A percentile compares a stretch with the other conserved stretches of the same genome.
Evolutionary conservation across 2,329 filamentous ascomycete genomes (phyloP).

Genomic region (Hymenoscyphus scutula): DNA sequence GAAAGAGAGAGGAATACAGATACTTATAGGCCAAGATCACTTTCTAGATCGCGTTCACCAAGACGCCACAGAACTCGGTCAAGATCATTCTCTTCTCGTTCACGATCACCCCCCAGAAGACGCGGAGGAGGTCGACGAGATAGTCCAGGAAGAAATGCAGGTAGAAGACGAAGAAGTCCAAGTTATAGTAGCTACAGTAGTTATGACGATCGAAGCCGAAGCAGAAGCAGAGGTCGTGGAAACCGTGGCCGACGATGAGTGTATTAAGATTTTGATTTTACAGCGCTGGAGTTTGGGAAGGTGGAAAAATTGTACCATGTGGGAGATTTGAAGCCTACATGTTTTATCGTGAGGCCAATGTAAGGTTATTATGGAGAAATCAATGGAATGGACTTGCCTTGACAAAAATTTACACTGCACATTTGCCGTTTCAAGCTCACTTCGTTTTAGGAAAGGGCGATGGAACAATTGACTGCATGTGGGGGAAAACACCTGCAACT

Average conservation of each 20-base stretch:
- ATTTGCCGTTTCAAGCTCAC: background rate
- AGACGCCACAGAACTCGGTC: constrained; percentile 39
- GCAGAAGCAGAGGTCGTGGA: constrained; percentile 35
- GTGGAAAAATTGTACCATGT: constrained; percentile 10
- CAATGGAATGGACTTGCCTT: background rate
- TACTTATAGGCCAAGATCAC: constrained; percentile 38
- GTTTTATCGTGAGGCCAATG: background rate
- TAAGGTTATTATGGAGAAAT: background rate
- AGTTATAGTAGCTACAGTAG: constrained; percentile 63
- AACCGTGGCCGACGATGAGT: constrained; percentile 31
- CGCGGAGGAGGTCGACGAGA: constrained; percentile 31
- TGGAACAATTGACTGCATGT: background rate
- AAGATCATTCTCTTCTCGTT: constrained; percentile 41
- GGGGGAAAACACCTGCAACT: background rate
- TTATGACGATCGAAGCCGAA: constrained; percentile 47
- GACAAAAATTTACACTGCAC: background rate
- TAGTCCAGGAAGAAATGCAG: constrained; percentile 31
- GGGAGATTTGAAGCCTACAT: background rate
- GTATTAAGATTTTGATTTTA: constrained; percentile 17
- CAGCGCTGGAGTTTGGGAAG: constrained; percentile 24
- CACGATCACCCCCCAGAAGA: constrained; percentile 36
- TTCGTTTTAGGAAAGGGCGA: background rate
- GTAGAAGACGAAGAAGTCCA: constrained; percentile 52
- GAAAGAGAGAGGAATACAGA: constrained; percentile 35
- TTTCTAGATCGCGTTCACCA: constrained; percentile 44